These are phyloP conservation scores for Nannochloris sp. DNA, from an alignment of 139 green algal species.

Conservation along the genomic window DNA sequence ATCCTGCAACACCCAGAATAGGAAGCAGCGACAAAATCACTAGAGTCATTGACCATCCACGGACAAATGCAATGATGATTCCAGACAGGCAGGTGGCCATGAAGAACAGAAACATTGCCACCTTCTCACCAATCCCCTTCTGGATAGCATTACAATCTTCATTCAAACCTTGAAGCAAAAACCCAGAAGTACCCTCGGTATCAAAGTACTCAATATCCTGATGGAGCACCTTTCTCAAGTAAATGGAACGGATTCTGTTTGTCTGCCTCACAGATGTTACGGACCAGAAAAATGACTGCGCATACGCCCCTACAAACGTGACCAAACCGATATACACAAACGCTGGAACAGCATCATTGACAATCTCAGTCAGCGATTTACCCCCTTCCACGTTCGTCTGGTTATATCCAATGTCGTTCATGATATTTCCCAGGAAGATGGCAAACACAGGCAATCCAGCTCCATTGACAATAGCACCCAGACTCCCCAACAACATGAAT, in stretches of 20 bases:
- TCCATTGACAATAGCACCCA: conserved; percentile 23
- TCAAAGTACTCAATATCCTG: conserved; percentile 88
- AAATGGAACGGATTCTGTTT: conserved; percentile 32
- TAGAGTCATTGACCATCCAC: conserved; percentile 68
- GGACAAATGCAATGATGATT: conserved; percentile 48
- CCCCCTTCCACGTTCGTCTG: background rate
- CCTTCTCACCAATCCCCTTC: conserved; percentile 49
- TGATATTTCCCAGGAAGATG: conserved; percentile 54
- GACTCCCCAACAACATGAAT: too few species aligned
- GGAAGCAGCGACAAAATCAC: conserved; percentile 65
- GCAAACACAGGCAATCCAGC: conserved; percentile 47
- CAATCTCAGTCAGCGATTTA: background rate
- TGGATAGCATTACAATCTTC: conserved; percentile 59
- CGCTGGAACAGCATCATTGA: conserved; percentile 33
- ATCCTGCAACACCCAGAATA: conserved; percentile 43
- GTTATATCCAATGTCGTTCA: conserved; percentile 24
- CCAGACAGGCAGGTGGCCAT: conserved; percentile 26
- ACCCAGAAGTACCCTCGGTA: conserved; percentile 41
- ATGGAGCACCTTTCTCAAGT: conserved; percentile 50
- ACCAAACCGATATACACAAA: conserved; percentile 61
- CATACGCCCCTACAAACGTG: conserved; percentile 25
- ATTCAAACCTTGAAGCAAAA: conserved; percentile 59
- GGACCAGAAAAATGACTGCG: conserved; percentile 32
- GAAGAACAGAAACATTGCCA: conserved; percentile 28
- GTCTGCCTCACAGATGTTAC: conserved; percentile 19